Evolutionary conservation across 768 basidiomycete species (phyloP).

Genomic region (Lepiota brunneoincarnata): DNA sequence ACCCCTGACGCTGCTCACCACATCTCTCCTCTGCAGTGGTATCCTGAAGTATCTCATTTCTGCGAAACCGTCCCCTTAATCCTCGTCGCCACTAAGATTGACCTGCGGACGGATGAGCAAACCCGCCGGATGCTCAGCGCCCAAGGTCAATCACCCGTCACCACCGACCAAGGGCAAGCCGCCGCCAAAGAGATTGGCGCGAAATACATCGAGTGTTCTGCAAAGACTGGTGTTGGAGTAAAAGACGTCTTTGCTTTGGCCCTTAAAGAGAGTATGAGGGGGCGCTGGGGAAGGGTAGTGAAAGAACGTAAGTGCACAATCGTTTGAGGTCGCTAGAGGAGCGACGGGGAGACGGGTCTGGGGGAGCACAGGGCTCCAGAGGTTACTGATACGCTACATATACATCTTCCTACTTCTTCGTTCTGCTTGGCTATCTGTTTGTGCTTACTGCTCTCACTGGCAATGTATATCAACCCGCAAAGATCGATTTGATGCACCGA

Average conservation of each 20-base stretch:
- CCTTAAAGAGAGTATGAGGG: constrained; percentile 83
- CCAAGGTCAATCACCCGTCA: constrained; percentile 82
- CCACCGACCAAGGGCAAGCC: constrained; percentile 75
- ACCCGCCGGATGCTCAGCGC: constrained; percentile 87
- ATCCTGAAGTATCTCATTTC: constrained; percentile 90
- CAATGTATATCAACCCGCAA: constrained; percentile 12
- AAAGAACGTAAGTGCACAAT: constrained; percentile 74
- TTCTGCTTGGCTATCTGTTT: constrained; percentile 8
- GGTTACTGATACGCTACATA: constrained; percentile 12
- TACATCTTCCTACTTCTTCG: constrained; percentile 5
- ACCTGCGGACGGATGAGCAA: constrained; percentile 82
- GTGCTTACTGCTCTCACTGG: constrained; percentile 8
- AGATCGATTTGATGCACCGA: background rate
- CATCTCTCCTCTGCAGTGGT: constrained; percentile 57
- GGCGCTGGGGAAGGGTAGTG: constrained; percentile 71
- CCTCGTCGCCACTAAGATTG: constrained; percentile 91
- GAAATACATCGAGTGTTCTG: constrained; percentile 90
- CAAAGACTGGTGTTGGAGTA: constrained; percentile 88
- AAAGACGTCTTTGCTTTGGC: constrained; percentile 91
- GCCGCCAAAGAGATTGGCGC: constrained; percentile 94
- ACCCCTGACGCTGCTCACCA: background rate
- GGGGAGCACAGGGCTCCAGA: background rate
- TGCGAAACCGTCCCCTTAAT: constrained; percentile 88
- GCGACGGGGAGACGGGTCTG: background rate
- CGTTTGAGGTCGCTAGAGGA: constrained; percentile 22